Conservation (phyloP, 192 early-diverging fungal genomes). For the Kickxella alabastrina region DNA sequence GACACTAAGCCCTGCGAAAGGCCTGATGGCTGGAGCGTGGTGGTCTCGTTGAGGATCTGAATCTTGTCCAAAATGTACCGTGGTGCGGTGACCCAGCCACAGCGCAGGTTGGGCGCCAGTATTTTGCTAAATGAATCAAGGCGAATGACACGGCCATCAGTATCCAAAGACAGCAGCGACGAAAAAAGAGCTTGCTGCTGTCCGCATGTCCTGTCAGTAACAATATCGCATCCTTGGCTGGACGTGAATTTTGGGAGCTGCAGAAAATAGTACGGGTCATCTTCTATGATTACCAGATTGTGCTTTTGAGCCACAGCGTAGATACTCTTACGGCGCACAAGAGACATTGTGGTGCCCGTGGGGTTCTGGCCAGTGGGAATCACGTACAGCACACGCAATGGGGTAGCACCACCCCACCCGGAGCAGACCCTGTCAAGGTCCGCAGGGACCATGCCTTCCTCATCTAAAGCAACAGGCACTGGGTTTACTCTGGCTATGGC, state of each 20-base stretch:
- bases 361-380: slow-evolving; percentile 90
- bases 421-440: slow-evolving; percentile 53
- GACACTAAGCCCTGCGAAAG: slow-evolving; percentile 74
- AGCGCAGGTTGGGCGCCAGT: slow-evolving; percentile 78
- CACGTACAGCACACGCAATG: slow-evolving; percentile 61
- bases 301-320: slow-evolving; percentile 74
- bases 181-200: slow-evolving; percentile 46
- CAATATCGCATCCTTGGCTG: background rate
- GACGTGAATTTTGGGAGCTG: slow-evolving; percentile 51
- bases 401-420: slow-evolving; percentile 45
- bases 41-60: slow-evolving; percentile 73
- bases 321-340: slow-evolving; percentile 71
- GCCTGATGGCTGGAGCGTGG: slow-evolving; percentile 83
- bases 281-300: slow-evolving; percentile 86
- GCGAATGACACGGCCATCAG: slow-evolving; percentile 81
- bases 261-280: slow-evolving; percentile 93
- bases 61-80: slow-evolving; percentile 70
- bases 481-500: slow-evolving; percentile 43
- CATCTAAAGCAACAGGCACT: slow-evolving; percentile 54
- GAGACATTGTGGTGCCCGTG: slow-evolving; percentile 75
- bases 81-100: slow-evolving; percentile 75
- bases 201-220: background rate
- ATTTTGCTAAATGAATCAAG: slow-evolving; percentile 95
- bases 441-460: slow-evolving; percentile 61
- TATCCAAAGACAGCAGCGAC: slow-evolving; percentile 85